These are phyloP conservation scores for Aspergillus pseudotamarii DNA, from an alignment of 2,329 filamentous ascomycete species.

Conservation along the genomic window DNA sequence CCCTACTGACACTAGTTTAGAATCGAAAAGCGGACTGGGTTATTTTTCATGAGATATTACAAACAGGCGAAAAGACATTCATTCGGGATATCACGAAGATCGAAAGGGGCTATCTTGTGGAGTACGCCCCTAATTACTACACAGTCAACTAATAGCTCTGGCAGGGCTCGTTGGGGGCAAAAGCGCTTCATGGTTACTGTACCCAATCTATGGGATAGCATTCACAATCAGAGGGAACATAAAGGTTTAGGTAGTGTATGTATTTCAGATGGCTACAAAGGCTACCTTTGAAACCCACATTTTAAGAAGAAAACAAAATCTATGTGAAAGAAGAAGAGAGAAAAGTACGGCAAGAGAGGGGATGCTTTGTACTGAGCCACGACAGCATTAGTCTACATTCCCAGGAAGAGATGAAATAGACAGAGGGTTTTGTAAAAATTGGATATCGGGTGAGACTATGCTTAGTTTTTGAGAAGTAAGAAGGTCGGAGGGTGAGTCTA, in stretches of 20 bases:
- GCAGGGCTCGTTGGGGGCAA: not conserved
- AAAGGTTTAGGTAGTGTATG: not conserved
- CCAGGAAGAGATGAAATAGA: not conserved
- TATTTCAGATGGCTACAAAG: not conserved
- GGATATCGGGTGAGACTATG: too few species aligned
- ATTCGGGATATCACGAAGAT: conserved; percentile 93
- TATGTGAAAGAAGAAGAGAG: not conserved
- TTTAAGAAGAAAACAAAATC: not conserved
- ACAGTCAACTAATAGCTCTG: conserved; percentile 50
- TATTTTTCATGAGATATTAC: conserved; percentile 89
- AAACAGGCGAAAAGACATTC: conserved; percentile 84
- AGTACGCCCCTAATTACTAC: conserved; percentile 86
- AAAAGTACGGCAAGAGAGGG: too few species aligned
- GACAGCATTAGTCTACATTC: not conserved
- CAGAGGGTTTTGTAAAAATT: too few species aligned
- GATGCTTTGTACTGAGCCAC: not conserved
- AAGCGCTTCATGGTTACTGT: not conserved
- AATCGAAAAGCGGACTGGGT: conserved; percentile 97
- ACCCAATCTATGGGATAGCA: not conserved
- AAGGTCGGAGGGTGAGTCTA: not conserved
- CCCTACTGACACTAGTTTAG: conserved; percentile 34
- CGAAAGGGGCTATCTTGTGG: conserved; percentile 86
- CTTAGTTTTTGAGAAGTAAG: too few species aligned
- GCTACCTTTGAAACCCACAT: not conserved
- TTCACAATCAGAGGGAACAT: not conserved